Evolutionary conservation across 352 stramenopile species (phyloP), one percentile per base, ranked within the genome.

Genomic region (Phytophthora idaei): DNA sequence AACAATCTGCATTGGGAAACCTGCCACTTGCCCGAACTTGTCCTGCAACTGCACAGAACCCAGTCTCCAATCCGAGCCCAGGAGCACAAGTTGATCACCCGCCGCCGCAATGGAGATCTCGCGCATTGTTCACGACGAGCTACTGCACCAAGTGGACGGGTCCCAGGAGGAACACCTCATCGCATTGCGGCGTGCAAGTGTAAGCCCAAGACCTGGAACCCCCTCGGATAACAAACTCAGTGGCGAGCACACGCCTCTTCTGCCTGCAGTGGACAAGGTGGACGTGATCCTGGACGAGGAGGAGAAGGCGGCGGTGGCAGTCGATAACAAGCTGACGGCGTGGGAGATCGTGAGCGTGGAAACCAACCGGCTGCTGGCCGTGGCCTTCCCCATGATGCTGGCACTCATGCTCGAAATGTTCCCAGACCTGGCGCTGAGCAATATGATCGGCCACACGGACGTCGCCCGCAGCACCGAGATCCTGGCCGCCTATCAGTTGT

Each of bases 371-470:
- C 61, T 84, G 29, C 32, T 79, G 37, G 62, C 39, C 5, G 63
- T 84, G 44, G 58, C 76, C 42, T 57, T 84, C 52, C 76, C 76
- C 42, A 81, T 84, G 71, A 84, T 86, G 64, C 48, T 88, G 15
- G 67, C 67, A 1, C 55, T 77, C 25, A 51, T 83, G 56, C 67
- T 90, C 29, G 79, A 90, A 57, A 76, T 84, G 42, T 53, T 86
- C 6, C 78, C 81, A 11, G 71, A 77, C 28, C 64, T 80, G 67
- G 57, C 74, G n/a, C 59, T 85, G 27, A 76, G 69, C 32, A 87
- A 89, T 58, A 87, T 91, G 83, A 75, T 90, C 36, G 83, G 83
- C 11, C 78, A 87, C 67, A 76, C 77, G 21, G 62, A 73, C 62
- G 58, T 69, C n/a, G 69, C 73, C 21, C 66, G 73, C 55, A 89